phyloP scores from a whole-genome alignment of 352 stramenopile genomes.

The Phytophthora pini region DNA sequence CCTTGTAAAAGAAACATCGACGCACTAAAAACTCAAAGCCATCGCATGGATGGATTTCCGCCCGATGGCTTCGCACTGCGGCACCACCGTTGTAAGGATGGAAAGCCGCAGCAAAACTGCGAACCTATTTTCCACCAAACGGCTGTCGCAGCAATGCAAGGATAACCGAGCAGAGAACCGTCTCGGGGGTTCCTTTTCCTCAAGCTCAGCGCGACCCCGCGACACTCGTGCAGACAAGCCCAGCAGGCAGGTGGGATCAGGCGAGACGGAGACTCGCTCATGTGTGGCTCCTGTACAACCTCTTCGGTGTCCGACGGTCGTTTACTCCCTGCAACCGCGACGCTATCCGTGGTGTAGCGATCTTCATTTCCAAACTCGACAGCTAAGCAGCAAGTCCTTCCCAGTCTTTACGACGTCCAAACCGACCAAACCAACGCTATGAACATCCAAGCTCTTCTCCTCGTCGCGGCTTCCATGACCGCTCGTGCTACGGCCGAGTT shows the following conservation, averaged over 20 bases:
- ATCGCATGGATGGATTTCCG: background rate
- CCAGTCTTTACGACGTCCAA: background rate
- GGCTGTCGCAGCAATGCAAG: conserved; percentile 23
- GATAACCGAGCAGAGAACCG: background rate
- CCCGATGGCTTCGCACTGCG: background rate
- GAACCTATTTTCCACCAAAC: conserved; percentile 28
- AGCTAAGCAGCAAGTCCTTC: conserved; percentile 19
- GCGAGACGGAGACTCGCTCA: background rate
- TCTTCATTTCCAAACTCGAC: conserved; percentile 21
- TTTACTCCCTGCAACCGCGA: conserved; percentile 1
- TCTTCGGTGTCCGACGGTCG: conserved; percentile 4
- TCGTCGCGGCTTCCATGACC: conserved; percentile 17
- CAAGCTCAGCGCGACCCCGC: background rate
- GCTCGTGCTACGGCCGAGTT: conserved; percentile 23
- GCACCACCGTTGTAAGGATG: too few species aligned
- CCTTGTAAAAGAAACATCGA: background rate
- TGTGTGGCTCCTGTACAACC: conserved; percentile 9
- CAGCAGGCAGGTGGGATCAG: conserved; percentile 1
- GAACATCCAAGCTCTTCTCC: conserved; percentile 25
- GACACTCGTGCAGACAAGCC: conserved; percentile 11
- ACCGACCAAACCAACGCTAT: background rate
- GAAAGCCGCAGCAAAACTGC: conserved; percentile 9
- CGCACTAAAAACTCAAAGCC: background rate
- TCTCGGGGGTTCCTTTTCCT: background rate
- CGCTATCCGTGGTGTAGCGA: background rate